These are phyloP conservation scores for Lichtheimia ramosa DNA, from an alignment of 371 early-diverging fungal species.

Conservation along the genomic window DNA sequence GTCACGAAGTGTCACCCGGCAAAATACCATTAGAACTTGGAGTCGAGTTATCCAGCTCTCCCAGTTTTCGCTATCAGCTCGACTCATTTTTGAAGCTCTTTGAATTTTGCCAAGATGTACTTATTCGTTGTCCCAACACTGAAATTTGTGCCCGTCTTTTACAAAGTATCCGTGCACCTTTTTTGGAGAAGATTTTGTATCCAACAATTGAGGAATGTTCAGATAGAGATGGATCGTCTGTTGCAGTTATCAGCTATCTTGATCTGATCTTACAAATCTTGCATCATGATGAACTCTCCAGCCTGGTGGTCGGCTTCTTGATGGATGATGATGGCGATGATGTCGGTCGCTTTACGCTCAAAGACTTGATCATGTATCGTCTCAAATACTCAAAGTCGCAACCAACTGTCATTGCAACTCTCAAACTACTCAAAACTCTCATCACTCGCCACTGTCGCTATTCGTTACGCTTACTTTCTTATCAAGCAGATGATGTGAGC, in stretches of 20 bases:
- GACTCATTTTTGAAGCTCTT: conserved; percentile 78
- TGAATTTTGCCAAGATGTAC: conserved; percentile 84
- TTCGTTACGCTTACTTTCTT: conserved; percentile 68
- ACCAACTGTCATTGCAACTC: conserved; percentile 78
- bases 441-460: conserved; percentile 78
- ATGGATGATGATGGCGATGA: conserved; percentile 43
- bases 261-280: conserved; percentile 77
- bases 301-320: conserved; percentile 73
- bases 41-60: conserved; percentile 53
- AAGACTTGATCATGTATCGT: conserved; percentile 76
- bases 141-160: conserved; percentile 67
- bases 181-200: conserved; percentile 84
- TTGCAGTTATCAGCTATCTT: conserved; percentile 87
- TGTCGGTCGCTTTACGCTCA: conserved; percentile 67
- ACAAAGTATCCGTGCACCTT: conserved; percentile 68
- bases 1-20: conserved; percentile 33
- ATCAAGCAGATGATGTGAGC: conserved; percentile 48
- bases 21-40: conserved; percentile 29
- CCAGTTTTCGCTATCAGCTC: conserved; percentile 72
- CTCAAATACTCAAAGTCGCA: conserved; percentile 67
- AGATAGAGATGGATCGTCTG: conserved; percentile 90
- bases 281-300: conserved; percentile 73
- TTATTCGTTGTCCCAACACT: conserved; percentile 77
- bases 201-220: conserved; percentile 86
- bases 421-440: conserved; percentile 77